Evolutionary conservation across 768 basidiomycete species (phyloP), one percentile per base, ranked within the genome.

Genomic region (Coprinellus micaceus): DNA sequence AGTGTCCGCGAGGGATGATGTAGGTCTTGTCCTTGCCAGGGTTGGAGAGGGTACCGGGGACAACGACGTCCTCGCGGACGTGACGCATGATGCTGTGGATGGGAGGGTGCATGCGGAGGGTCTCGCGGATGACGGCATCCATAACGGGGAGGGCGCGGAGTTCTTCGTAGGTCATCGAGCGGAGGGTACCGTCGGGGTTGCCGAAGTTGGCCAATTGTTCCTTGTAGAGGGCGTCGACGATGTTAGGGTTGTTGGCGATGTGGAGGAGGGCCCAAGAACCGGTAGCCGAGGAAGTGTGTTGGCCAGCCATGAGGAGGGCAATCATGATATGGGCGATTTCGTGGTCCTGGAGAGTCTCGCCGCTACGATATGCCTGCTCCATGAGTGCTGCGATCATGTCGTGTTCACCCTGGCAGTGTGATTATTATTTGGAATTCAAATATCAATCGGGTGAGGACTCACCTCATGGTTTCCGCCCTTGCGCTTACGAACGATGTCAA

Each of bases 281-380:
- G 21, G 92, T 88, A 2, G 97, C 88, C 13, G 97, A 97, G 63
- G 90, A 92, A 0, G 97, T 99, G 73, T 99, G 97, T 74, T 99
- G 97, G 37, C 97, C 97, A 43, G 97, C 97, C 97, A 99, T 98
- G 60, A 99, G 85, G 45, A 99, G 82, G 17, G 97, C 97, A 65
- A 98, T 99, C 88, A 99, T 86, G 67, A 99, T 95, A 68, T 98
- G 97, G 0, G 97, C 94, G 58, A 98, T 89, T 70, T 98, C 93
- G 62, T 89, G 86, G 66, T 99, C 94, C 58, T 78, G 81, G 39
- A 98, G 79, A 2, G 78, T 67, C 44, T 80, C 77, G 54, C 97
- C 97, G 62, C 82, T 79, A 60, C 90, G 89, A 74, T 99, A 98
- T 50, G 76, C 81, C 67, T 94, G 90, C 58, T 85, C 79, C 71